phyloP scores from a whole-genome alignment of 306 rosid genomes.

The Rosa rugosa region DNA sequence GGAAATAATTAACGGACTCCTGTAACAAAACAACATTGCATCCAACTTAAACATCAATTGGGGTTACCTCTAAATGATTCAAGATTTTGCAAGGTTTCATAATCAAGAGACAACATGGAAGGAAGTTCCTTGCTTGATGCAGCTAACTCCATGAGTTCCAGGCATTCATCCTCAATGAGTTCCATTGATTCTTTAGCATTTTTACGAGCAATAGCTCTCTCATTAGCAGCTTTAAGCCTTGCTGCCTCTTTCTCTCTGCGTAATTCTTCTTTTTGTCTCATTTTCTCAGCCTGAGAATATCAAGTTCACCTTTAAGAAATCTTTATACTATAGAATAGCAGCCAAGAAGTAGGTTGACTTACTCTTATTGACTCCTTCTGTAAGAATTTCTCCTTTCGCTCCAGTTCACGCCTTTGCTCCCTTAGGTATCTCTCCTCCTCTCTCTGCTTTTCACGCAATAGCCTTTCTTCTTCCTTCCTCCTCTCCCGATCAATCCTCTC shows the following conservation, averaged over 20 bases:
- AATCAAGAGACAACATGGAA: slow-evolving; percentile 58
- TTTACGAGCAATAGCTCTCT: slow-evolving; percentile 69
- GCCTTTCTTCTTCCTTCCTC: slow-evolving; percentile 73
- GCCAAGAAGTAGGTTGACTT: slow-evolving; percentile 22
- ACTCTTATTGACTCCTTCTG: slow-evolving; percentile 71
- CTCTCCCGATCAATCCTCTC: slow-evolving; percentile 74
- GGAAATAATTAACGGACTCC: neutral
- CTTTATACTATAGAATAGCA: neutral
- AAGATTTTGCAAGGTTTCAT: slow-evolving; percentile 60
- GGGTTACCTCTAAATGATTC: slow-evolving; percentile 54
- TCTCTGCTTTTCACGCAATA: slow-evolving; percentile 69
- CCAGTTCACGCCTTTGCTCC: slow-evolving; percentile 73
- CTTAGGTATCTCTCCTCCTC: slow-evolving; percentile 72
- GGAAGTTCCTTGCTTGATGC: slow-evolving; percentile 63
- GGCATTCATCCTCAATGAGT: slow-evolving; percentile 70
- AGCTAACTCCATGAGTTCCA: slow-evolving; percentile 82
- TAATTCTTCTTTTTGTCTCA: slow-evolving; percentile 68
- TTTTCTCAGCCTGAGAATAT: slow-evolving; percentile 57
- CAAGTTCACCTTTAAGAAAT: neutral
- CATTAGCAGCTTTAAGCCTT: slow-evolving; percentile 69
- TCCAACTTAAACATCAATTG: neutral
- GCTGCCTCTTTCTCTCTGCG: slow-evolving; percentile 69
- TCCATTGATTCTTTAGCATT: slow-evolving; percentile 68
- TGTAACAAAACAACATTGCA: neutral
- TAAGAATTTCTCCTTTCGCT: slow-evolving; percentile 64